phyloP scores from a whole-genome alignment of 305 asterid genomes.

The Rubia tinctorum region DNA sequence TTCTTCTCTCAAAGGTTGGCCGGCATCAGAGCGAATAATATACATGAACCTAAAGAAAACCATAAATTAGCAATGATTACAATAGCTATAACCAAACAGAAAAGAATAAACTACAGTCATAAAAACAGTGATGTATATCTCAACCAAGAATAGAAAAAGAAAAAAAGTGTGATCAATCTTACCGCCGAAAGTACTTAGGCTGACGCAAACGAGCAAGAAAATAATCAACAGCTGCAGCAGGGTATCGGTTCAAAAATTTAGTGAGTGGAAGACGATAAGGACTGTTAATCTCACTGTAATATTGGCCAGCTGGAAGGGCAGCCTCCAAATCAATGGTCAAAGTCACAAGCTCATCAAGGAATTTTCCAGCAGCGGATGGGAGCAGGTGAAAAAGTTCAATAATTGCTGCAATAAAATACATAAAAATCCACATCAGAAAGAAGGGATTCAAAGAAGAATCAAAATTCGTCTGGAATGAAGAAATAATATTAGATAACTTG shows the following conservation, averaged over 20 bases:
- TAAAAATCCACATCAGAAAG: background rate
- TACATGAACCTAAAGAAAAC: constrained; percentile 81
- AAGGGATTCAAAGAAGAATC: background rate
- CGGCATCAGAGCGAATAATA: constrained; percentile 95
- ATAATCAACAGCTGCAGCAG: constrained; percentile 94
- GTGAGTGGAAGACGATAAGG: constrained; percentile 98
- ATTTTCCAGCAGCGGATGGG: constrained; percentile 99
- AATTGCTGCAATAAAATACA: constrained; percentile 67
- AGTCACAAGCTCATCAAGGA: constrained; percentile 97
- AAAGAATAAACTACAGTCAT: background rate
- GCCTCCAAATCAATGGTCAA: constrained; percentile 97
- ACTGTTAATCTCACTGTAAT: constrained; percentile 97
- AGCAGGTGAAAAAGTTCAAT: constrained; percentile 99
- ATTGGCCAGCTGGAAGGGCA: constrained; percentile 95
- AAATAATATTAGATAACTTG: constrained; percentile 32
- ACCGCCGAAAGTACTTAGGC: constrained; percentile 96
- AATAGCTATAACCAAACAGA: background rate
- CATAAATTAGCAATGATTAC: constrained; percentile 16
- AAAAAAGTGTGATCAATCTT: constrained; percentile 17
- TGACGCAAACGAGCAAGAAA: constrained; percentile 84
- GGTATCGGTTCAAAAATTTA: constrained; percentile 91
- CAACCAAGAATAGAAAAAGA: constrained; percentile 3
- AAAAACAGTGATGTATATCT: background rate
- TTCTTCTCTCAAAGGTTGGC: constrained; percentile 98
- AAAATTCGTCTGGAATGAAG: background rate